These are phyloP conservation scores for Gossypium arboreum DNA, from an alignment of 345 rosid species.

Conservation along the genomic window DNA sequence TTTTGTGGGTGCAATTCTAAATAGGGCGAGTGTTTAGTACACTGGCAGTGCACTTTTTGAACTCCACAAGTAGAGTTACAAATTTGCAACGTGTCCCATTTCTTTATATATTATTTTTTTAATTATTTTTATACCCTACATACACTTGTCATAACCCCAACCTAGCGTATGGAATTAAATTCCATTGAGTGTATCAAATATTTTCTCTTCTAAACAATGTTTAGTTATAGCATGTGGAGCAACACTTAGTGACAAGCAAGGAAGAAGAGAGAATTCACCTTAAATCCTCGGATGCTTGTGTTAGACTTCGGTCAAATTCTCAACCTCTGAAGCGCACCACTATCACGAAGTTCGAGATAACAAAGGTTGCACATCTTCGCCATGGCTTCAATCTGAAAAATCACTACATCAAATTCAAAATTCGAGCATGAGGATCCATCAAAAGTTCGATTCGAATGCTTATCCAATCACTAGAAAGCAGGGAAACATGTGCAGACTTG, in stretches of 20 bases:
- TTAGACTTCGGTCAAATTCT: conserved; percentile 78
- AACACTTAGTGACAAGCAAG: background rate
- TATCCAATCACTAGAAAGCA: conserved; percentile 5
- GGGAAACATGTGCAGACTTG: background rate
- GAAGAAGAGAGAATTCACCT: conserved; percentile 42
- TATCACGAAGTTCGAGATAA: conserved; percentile 79
- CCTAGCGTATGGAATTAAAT: no score
- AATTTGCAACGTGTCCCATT: no score
- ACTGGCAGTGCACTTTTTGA: no score
- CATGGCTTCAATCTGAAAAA: conserved; percentile 95
- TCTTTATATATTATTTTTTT: no score
- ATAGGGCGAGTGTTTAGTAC: no score
- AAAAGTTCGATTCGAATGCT: background rate
- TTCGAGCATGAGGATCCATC: conserved; percentile 41
- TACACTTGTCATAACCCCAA: no score
- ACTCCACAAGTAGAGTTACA: no score
- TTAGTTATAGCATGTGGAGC: conserved; percentile 3
- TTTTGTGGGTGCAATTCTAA: no score
- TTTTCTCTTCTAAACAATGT: background rate
- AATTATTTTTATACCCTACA: no score
- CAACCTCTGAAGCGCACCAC: conserved; percentile 84
- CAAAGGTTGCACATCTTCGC: conserved; percentile 92
- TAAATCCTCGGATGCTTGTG: conserved; percentile 83
- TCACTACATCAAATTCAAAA: conserved; percentile 61
- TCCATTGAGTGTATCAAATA: no score